Evolutionary conservation across 768 basidiomycete genomes (phyloP).

Genomic region (Pleurotus salmoneostramineus): DNA sequence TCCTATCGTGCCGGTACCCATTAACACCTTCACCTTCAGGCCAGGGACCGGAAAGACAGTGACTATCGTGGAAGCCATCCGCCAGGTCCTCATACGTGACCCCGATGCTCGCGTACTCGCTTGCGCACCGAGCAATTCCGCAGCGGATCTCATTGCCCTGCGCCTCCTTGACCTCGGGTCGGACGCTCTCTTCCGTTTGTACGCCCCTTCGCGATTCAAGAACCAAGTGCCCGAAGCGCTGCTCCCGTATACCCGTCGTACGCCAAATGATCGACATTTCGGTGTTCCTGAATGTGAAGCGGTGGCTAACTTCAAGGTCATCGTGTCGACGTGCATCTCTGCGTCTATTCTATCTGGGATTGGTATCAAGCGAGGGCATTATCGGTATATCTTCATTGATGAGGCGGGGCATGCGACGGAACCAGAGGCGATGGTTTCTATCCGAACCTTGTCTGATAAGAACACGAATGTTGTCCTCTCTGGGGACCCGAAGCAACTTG

Average conservation of each 20-base stretch:
- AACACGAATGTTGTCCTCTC: constrained; percentile 58
- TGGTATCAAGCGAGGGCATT: constrained; percentile 59
- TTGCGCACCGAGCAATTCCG: constrained; percentile 64
- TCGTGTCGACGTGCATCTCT: constrained; percentile 66
- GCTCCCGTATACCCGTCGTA: constrained; percentile 27
- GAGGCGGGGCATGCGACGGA: constrained; percentile 75
- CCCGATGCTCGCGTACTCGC: constrained; percentile 45
- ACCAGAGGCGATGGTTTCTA: constrained; percentile 57
- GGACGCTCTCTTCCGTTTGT: constrained; percentile 49
- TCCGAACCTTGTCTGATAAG: constrained; percentile 54
- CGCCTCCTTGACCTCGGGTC: constrained; percentile 30
- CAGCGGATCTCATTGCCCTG: constrained; percentile 54
- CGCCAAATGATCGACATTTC: constrained; percentile 31
- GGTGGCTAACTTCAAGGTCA: constrained; percentile 42
- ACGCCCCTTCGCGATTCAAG: constrained; percentile 46
- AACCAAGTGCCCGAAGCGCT: constrained; percentile 43
- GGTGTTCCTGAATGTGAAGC: constrained; percentile 18
- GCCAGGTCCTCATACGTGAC: constrained; percentile 38
- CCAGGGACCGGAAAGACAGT: constrained; percentile 70
- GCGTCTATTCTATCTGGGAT: constrained; percentile 52
- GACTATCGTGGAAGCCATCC: constrained; percentile 57
- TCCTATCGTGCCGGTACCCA: too few species aligned
- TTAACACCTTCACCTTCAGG: neutral
- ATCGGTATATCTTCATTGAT: constrained; percentile 65
- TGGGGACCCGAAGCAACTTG: constrained; percentile 71